A percentile compares a stretch with the other conserved stretches of the same genome.
Evolutionary conservation across 2,329 filamentous ascomycete species (phyloP).

Genomic region (Paecilomyces dactylethromorphus): DNA sequence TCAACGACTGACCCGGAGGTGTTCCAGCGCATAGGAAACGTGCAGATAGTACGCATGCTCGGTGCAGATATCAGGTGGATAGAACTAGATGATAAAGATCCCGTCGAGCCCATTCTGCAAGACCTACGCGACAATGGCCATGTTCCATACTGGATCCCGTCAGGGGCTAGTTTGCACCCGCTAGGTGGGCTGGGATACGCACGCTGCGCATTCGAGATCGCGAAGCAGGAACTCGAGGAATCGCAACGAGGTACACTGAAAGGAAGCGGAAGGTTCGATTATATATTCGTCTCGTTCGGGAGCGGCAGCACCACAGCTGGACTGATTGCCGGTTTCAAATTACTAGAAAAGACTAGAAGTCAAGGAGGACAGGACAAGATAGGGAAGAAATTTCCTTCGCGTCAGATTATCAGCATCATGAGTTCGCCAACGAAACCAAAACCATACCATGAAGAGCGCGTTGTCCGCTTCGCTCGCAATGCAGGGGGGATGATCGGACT

Average conservation of each 20-base stretch:
- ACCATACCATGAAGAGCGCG: conserved; percentile 21
- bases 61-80: conserved; percentile 44
- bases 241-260: conserved; percentile 6
- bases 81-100: conserved; percentile 50
- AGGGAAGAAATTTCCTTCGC: not conserved
- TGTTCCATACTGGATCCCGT: conserved; percentile 28
- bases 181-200: conserved; percentile 28
- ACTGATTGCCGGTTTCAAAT: conserved; percentile 26
- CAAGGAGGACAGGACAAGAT: not conserved
- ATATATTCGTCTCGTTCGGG: conserved; percentile 29
- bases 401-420: conserved; percentile 24
- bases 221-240: conserved; percentile 17
- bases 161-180: conserved; percentile 26
- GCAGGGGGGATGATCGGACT: conserved; percentile 22
- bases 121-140: conserved; percentile 12
- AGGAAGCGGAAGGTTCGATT: conserved; percentile 21
- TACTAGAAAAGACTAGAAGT: conserved; percentile 17
- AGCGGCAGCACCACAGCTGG: conserved; percentile 30
- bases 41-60: conserved; percentile 21
- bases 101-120: conserved; percentile 14
- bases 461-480: conserved; percentile 21
- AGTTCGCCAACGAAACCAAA: conserved; percentile 24
- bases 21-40: conserved; percentile 20
- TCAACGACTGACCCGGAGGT: conserved; percentile 9
- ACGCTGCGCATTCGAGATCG: conserved; percentile 25